Conservation (phyloP, 2,329 filamentous ascomycete species). For the Hypoxylon sp. region DNA sequence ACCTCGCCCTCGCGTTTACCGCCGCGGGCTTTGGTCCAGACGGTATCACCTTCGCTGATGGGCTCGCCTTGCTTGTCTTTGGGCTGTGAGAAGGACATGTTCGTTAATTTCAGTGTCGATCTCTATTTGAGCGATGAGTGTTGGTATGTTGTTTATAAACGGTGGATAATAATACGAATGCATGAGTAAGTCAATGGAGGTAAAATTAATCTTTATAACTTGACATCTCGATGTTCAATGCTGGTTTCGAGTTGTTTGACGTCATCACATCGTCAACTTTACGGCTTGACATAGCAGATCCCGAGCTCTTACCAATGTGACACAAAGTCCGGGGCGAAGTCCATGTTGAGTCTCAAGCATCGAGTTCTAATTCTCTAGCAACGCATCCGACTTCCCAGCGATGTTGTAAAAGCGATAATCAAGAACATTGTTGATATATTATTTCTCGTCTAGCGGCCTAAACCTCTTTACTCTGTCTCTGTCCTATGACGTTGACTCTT, state of each 20-base stretch:
- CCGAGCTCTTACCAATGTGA: not conserved
- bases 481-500: not conserved
- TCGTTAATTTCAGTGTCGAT: too few species aligned
- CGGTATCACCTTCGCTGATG: conserved; percentile 58
- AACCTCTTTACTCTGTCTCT: not conserved
- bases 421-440: not conserved
- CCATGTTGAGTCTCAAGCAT: not conserved
- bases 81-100: too few species aligned
- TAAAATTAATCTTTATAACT: not conserved
- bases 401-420: not conserved
- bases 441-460: not conserved
- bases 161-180: too few species aligned
- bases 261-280: conserved; percentile 21
- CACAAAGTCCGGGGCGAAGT: too few species aligned
- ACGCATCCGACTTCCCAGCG: not conserved
- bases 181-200: too few species aligned
- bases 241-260: not conserved
- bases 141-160: not conserved
- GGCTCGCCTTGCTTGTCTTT: conserved; percentile 57
- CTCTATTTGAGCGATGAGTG: too few species aligned
- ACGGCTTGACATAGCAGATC: not conserved
- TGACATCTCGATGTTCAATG: not conserved
- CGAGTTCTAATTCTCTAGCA: not conserved
- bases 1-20: conserved; percentile 59
- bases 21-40: conserved; percentile 59